Base-by-base conservation (phyloP, 768 basidiomycete species). In the Psilocybe cubensis region DNA sequence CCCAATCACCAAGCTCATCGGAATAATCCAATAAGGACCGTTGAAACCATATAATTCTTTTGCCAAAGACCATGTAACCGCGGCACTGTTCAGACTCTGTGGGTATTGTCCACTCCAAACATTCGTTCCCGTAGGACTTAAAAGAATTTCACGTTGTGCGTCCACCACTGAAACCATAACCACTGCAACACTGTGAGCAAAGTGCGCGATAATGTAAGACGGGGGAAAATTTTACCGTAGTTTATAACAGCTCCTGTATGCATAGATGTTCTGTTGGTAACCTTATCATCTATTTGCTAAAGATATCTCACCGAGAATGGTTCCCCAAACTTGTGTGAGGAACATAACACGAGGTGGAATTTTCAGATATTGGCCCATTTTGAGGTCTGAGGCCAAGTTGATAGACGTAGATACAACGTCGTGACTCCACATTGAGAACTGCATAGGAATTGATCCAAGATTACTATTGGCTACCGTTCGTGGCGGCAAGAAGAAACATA, bases 401-500 rank as follows among this genome's bases (percentile, higher is more conserved):
- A 86, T 79, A 0, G 83, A 85, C 28, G 79, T 85, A 14, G 76
- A 70, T 33, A 88, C 74, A 45, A 84, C 80, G 60, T 84, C 83
- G 60, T 86, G 84, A 63, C 83, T 85, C 85, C 85, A 86, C 83
- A 85, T 86, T 0, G 83, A 80, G 70, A 87, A 87, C 84, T 86
- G 42, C 17, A 8, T 44, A 44, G 29, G 11, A 10, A 40, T 31
- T 23, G 12, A 45, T 5, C 29, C 24, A 33, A 21, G 10, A 23
- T 17, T 23, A 25, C 21, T 23, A 33, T 20, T 20, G 3, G 5
- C 7, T n/a, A 41, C 14, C 29, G 3, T 10, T 28, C 24, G 25
- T 14, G 31, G 29, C 10, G 28, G 49, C 18, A 21, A 20, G 1
- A 47, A 20, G 28, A 31, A 17, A 67, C 77, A 47, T 45, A 87